These are phyloP conservation scores for Leersia perrieri DNA, from an alignment of 176 grass and related monocot genomes.

Conservation along the genomic window DNA sequence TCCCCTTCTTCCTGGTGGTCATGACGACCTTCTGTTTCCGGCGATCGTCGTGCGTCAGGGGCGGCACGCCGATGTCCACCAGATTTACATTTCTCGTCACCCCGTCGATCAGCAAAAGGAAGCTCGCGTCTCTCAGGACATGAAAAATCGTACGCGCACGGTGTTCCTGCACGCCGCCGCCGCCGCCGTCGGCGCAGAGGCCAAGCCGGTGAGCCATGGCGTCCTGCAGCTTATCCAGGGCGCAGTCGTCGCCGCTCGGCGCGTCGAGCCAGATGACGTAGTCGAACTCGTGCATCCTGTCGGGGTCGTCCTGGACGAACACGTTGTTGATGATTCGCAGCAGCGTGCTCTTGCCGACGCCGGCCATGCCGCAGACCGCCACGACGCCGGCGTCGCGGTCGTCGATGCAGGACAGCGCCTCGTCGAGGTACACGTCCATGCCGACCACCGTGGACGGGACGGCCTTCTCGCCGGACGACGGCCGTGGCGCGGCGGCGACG, in stretches of 20 bases:
- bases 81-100: background rate
- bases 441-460: background rate
- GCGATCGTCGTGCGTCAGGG: background rate
- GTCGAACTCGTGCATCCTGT: background rate
- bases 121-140: background rate
- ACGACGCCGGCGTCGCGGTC: background rate
- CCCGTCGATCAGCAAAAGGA: background rate
- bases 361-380: background rate
- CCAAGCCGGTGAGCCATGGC: background rate
- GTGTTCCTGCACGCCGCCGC: background rate
- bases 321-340: background rate
- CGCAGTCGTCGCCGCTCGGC: background rate
- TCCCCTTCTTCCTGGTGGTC: background rate
- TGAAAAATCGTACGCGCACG: background rate
- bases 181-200: background rate
- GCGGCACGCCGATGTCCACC: background rate
- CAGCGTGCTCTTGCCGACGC: background rate
- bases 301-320: background rate
- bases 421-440: background rate
- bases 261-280: background rate
- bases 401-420: background rate
- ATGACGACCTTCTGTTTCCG: background rate
- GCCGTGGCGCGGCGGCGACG: background rate
- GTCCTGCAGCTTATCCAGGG: background rate
- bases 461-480: background rate